Evolutionary conservation across 2,329 filamentous ascomycete genomes (phyloP), one percentile per base, ranked within the genome.

Genomic region (Cladophialophora immunda): DNA sequence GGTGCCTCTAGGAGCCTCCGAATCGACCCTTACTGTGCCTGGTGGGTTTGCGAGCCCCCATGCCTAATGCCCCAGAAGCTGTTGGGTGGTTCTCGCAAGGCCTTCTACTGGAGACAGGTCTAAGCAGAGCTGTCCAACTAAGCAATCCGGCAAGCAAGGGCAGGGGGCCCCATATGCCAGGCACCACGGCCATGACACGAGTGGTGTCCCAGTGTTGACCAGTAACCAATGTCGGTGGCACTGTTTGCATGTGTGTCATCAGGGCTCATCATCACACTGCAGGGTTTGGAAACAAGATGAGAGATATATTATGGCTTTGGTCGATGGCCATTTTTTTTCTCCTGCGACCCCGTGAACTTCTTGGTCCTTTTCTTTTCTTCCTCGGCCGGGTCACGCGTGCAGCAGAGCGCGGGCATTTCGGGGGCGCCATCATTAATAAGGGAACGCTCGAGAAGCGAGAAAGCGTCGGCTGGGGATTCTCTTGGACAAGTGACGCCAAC

Each of bases 81-180:
- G 17, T 22, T 45, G 38, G 38, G n/a, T 11, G 13, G 38, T 19
- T 19, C 38, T 45, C 2, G 17, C 38, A 11, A 50, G 45, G 45
- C 45, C 45, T 50, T 50, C 45, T 11, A 50, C 45, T 50, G 45
- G 45, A 3, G n/a, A 50, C 45, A 25, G 45, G 45, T 25, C 45
- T 50, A 22, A 50, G 45, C 45, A 50, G 56, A 58, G 36, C 17
- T 22, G 27, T 38, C 38, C 45, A 59, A 50, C 36, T 50, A 50
- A 59, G 57, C 57, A 45, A 34, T 30, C 11, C 34, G 15, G 38
- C 56, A 30, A 19, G 22, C 32, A 22, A 58, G 34, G 57, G 57
- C 22, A 50, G 41, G 38, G 58, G 27, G 58, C 29, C 58, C n/a
- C 58, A 30, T 36, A 53, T 61, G 58, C 47, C 58, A 61, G 58